Base-by-base conservation (phyloP, 768 basidiomycete genomes). In the Termitomyces sp. region DNA sequence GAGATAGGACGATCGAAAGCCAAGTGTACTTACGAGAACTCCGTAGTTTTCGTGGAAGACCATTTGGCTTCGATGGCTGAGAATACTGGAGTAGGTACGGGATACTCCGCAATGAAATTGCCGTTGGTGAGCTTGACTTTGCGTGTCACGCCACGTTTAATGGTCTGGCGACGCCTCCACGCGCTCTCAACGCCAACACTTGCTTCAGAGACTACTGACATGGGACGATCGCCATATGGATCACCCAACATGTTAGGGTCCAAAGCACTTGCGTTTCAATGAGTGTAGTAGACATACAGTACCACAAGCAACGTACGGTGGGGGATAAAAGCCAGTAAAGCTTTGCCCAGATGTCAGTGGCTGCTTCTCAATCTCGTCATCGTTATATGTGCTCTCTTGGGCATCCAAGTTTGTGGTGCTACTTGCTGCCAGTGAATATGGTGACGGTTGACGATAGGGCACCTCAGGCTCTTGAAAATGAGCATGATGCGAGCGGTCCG, bases 71-170 rank as follows among this genome's bases (percentile, higher is more conserved):
- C 94, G 39, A 93, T 87, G 22, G 93, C 93, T 61, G 87, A 89
- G 68, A 79, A 82, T 56, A 96, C 86, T 3, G 94, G 89, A 0
- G 90, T 89, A 2, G 94, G 94, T 1, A 96, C 94, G 7, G 86
- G 79, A 71, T 96, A 94, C 67, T 97, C 95, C 36, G 87, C 83
- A 74, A 96, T 91, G 76, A 94, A 96, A 69, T 96, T 91, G 61
- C 96, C 96, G 53, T 94, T 83, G 9, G 94, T 96, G 65, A 98
- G 87, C 73, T 92, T 91, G 78, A 98, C 91, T 71, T 90, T 92
- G 68, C 92, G 90, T n/a, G 94, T 96, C 24, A 94, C 92, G 61
- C 93, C 80, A 57, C 94, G 91, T 71, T 92, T 92, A 75, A 95
- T 91, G 36, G 91, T 94, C 74, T 96, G 94, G 58, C 94, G 88